These are phyloP conservation scores for Chrysanthemum seticuspe DNA, from an alignment of 129 eudicot genomes.

Conservation along the genomic window DNA sequence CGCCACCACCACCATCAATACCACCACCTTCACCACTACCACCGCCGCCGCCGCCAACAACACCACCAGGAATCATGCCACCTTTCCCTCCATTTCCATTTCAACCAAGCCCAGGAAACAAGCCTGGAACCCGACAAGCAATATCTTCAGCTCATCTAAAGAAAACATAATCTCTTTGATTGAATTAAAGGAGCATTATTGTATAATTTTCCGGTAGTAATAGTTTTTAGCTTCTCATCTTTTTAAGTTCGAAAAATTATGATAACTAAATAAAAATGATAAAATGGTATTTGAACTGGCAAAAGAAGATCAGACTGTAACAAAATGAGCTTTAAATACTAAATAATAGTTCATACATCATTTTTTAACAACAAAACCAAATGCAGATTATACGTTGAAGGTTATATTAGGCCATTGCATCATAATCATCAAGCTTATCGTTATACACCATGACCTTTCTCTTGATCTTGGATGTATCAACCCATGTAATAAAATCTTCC, in stretches of 20 bases:
- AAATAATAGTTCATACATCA: background rate
- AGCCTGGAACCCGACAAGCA: constrained; percentile 65
- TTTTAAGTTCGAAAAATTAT: background rate
- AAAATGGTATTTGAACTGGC: background rate
- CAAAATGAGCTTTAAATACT: background rate
- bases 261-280: background rate
- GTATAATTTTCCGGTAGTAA: constrained; percentile 13
- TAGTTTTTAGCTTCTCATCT: background rate
- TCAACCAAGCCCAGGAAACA: constrained; percentile 52
- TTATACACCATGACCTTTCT: constrained; percentile 82
- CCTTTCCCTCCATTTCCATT: constrained; percentile 66
- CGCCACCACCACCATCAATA: constrained; percentile 37
- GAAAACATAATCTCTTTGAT: constrained; percentile 51
- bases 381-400: background rate
- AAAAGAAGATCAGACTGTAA: background rate
- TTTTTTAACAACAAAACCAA: background rate
- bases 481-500: constrained; percentile 98
- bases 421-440: constrained; percentile 88
- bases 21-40: constrained; percentile 27
- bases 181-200: constrained; percentile 3
- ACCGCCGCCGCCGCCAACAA: constrained; percentile 34
- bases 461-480: constrained; percentile 88
- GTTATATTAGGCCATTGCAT: constrained; percentile 54
- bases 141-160: constrained; percentile 19
- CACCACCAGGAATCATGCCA: constrained; percentile 29